These are phyloP conservation scores for Silene uniflora DNA, from an alignment of 148 eudicot species.

Conservation along the genomic window DNA sequence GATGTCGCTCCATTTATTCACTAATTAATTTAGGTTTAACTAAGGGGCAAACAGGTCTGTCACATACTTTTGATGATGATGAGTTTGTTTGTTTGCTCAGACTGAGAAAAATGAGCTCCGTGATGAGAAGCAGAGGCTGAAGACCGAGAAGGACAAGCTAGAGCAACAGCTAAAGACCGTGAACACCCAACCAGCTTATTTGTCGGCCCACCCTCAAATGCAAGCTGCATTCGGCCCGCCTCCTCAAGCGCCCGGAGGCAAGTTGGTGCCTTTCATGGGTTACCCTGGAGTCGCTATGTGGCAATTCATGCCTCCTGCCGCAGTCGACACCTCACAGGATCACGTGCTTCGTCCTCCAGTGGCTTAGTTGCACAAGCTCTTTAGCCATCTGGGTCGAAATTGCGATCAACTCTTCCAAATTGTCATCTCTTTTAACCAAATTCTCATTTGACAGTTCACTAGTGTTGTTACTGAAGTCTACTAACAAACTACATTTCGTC, in stretches of 20 bases:
- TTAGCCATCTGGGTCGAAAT: not conserved
- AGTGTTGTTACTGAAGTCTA: slow-evolving; percentile 34
- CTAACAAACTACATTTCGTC: slow-evolving; percentile 36
- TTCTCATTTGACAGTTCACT: slow-evolving; percentile 6
- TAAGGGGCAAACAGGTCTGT: too few species aligned
- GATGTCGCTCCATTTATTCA: too few species aligned
- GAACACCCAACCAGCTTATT: slow-evolving; percentile 49
- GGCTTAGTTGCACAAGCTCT: slow-evolving; percentile 32
- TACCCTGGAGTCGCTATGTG: slow-evolving; percentile 84
- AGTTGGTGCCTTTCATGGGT: slow-evolving; percentile 55
- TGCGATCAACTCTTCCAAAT: not conserved
- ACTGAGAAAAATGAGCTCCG: slow-evolving; percentile 69
- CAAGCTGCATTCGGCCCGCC: slow-evolving; percentile 55
- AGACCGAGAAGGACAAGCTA: slow-evolving; percentile 66
- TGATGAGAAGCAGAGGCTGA: slow-evolving; percentile 79
- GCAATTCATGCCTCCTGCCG: slow-evolving; percentile 83
- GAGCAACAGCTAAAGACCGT: slow-evolving; percentile 58
- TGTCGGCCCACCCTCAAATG: slow-evolving; percentile 49
- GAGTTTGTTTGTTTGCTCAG: slow-evolving; percentile 20
- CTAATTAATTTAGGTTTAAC: too few species aligned
- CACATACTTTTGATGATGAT: not conserved
- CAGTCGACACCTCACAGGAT: slow-evolving; percentile 76
- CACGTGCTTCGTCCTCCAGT: slow-evolving; percentile 73
- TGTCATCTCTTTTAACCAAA: not conserved
- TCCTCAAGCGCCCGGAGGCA: slow-evolving; percentile 51